Evolutionary conservation across 371 early-diverging fungal genomes (phyloP).

Genomic region (Capillidium rhysosporum): DNA sequence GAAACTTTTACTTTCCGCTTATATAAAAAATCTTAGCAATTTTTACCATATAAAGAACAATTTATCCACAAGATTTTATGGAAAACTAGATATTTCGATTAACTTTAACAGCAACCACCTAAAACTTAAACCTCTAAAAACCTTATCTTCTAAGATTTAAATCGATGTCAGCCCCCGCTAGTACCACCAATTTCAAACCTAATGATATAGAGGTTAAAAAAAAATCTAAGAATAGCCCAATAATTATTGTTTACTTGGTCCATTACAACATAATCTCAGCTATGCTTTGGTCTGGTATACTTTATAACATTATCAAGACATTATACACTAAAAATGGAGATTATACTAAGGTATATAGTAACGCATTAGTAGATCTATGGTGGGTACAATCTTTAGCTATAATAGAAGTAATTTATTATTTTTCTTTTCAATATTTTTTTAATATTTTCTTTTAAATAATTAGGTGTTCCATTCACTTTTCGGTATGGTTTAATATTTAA

Average conservation of each 20-base stretch:
- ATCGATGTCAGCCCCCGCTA: too few relatives aligned
- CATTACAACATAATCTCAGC: neutral
- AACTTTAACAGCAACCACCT: too few relatives aligned
- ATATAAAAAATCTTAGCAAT: too few relatives aligned
- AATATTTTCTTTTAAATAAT: neutral
- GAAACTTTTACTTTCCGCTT: too few relatives aligned
- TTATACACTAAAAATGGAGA: neutral
- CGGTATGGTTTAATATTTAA: conserved; percentile 5
- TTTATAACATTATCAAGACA: neutral
- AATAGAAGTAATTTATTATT: conserved; percentile 3
- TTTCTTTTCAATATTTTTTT: neutral
- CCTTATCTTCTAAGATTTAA: too few relatives aligned
- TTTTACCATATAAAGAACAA: too few relatives aligned
- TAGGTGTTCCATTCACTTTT: conserved; percentile 14
- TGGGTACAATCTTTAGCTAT: conserved; percentile 2
- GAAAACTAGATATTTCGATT: too few relatives aligned
- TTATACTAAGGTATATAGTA: neutral
- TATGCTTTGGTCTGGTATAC: neutral
- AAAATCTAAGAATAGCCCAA: too few relatives aligned
- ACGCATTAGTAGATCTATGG: neutral
- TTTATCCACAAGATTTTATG: too few relatives aligned
- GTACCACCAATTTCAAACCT: too few relatives aligned
- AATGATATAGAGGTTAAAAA: too few relatives aligned
- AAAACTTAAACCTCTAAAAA: too few relatives aligned
- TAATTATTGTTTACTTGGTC: neutral